phyloP scores from a whole-genome alignment of 306 rosid species.

The Cicer yamashitae region DNA sequence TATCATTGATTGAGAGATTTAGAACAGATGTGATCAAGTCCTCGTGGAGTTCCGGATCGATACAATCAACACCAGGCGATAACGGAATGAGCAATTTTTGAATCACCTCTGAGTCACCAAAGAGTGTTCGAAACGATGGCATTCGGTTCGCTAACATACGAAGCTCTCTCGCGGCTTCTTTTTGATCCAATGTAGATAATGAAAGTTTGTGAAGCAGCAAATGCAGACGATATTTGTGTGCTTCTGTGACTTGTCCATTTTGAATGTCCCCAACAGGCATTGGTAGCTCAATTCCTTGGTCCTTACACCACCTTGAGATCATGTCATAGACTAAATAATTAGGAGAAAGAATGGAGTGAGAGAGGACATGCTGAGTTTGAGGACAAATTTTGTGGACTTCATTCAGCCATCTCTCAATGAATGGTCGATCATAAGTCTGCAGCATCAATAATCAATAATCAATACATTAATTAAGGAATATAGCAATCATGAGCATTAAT shows the following conservation, averaged over 20 bases:
- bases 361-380: slow-evolving; percentile 65
- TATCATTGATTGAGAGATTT: slow-evolving; percentile 71
- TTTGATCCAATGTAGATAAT: slow-evolving; percentile 56
- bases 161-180: slow-evolving; percentile 77
- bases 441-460: slow-evolving; percentile 4
- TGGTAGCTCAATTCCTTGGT: slow-evolving; percentile 59
- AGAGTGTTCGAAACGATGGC: slow-evolving; percentile 61
- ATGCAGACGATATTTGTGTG: slow-evolving; percentile 48
- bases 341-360: slow-evolving; percentile 60
- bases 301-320: slow-evolving; percentile 72
- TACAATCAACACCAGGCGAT: slow-evolving; percentile 38
- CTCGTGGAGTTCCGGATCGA: slow-evolving; percentile 71
- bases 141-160: slow-evolving; percentile 56
- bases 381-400: slow-evolving; percentile 77
- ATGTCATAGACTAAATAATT: slow-evolving; percentile 63
- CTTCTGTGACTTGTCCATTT: slow-evolving; percentile 45
- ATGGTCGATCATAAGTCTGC: slow-evolving; percentile 81
- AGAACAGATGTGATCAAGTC: slow-evolving; percentile 73
- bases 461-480: slow-evolving; percentile 8
- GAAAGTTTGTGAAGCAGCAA: slow-evolving; percentile 61
- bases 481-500: slow-evolving; percentile 10
- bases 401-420: slow-evolving; percentile 70
- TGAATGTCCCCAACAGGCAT: slow-evolving; percentile 47
- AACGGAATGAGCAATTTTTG: slow-evolving; percentile 60
- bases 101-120: slow-evolving; percentile 56